Percentiles rank a stretch among this genome's conserved stretches.
Evolutionary conservation across 805 yeast species (phyloP).

Genomic region (Lipomyces lipofer): DNA sequence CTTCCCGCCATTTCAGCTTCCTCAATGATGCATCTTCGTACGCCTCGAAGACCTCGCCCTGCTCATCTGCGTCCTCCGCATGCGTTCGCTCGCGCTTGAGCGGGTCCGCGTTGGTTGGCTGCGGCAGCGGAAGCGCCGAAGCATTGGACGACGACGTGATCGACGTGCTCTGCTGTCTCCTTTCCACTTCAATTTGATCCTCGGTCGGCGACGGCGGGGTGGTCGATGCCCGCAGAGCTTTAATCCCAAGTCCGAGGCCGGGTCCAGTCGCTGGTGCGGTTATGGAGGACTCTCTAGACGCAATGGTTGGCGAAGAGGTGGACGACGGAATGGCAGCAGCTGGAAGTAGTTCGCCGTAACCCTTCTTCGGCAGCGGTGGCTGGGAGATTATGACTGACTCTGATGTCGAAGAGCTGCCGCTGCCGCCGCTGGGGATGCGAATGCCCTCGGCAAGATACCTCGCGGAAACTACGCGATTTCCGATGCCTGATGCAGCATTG

Average conservation of each 20-base stretch:
- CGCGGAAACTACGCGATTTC: neutral
- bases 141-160: neutral
- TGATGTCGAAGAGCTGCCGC: neutral
- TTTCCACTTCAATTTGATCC: constrained; percentile 10
- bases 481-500: neutral
- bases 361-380: constrained; percentile 9
- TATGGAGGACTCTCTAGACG: neutral
- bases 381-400: neutral
- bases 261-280: neutral
- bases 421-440: neutral
- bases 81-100: constrained; percentile 23
- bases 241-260: constrained; percentile 11
- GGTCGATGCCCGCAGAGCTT: constrained; percentile 10
- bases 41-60: constrained; percentile 35
- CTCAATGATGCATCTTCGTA: constrained; percentile 33
- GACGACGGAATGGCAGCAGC: constrained; percentile 17
- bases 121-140: neutral
- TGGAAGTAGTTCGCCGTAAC: constrained; percentile 17
- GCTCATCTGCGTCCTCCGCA: constrained; percentile 16
- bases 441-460: constrained; percentile 1
- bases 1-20: constrained; percentile 38
- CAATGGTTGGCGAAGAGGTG: neutral
- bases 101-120: constrained; percentile 2
- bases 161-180: neutral
- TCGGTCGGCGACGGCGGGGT: constrained; percentile 18